phyloP scores from a whole-genome alignment of 2,329 filamentous ascomycete species.

The Fusarium domesticum region DNA sequence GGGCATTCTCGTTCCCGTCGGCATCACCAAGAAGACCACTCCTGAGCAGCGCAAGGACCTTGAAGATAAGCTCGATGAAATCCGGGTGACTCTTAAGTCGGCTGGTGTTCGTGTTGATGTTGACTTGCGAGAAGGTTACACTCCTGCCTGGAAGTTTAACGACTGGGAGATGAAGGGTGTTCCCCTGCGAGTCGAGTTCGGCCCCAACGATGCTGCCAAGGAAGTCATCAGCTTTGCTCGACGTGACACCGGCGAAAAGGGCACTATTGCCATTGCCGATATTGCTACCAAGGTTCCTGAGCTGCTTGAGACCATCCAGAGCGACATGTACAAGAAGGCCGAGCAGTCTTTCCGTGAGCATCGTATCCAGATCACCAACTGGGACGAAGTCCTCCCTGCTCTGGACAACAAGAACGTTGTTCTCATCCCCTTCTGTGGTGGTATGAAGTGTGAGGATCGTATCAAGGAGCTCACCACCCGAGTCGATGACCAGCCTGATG shows the following conservation, averaged over 20 bases:
- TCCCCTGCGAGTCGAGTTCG: slow-evolving; percentile 90
- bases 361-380: slow-evolving; percentile 76
- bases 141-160: slow-evolving; percentile 97
- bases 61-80: slow-evolving; percentile 69
- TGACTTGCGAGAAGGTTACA: slow-evolving; percentile 86
- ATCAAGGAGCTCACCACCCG: slow-evolving; percentile 91
- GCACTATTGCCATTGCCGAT: slow-evolving; percentile 71
- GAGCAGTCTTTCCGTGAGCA: slow-evolving; percentile 76
- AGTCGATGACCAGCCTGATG: slow-evolving; percentile 58
- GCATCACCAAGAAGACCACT: slow-evolving; percentile 82
- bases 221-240: slow-evolving; percentile 81
- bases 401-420: slow-evolving; percentile 91
- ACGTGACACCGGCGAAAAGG: slow-evolving; percentile 83
- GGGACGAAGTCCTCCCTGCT: slow-evolving; percentile 87
- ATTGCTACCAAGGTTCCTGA: slow-evolving; percentile 70
- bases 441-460: slow-evolving; percentile 79
- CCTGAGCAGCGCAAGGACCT: slow-evolving; percentile 76
- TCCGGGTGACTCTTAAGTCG: slow-evolving; percentile 66
- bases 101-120: slow-evolving; percentile 74
- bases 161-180: slow-evolving; percentile 98
- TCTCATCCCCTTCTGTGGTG: slow-evolving; percentile 85
- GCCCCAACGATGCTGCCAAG: slow-evolving; percentile 87
- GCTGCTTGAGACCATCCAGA: slow-evolving; percentile 86
- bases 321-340: slow-evolving; percentile 74
- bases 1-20: slow-evolving; percentile 84